These are phyloP conservation scores for Diaporthe ampelina DNA, from an alignment of 2,329 filamentous ascomycete genomes.

Conservation along the genomic window DNA sequence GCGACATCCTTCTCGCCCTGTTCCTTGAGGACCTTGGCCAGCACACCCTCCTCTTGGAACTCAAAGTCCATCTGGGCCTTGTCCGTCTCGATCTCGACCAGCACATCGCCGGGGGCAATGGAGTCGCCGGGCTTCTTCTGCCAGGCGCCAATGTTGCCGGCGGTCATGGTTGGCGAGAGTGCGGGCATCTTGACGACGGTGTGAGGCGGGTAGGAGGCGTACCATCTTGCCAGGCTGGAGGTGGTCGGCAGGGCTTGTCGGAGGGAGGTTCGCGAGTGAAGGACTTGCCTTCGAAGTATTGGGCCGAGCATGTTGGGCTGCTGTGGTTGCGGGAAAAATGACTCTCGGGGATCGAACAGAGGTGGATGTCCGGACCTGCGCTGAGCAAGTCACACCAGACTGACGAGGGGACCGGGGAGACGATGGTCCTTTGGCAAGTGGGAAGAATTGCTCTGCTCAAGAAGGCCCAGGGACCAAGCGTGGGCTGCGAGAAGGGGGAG, in stretches of 20 bases:
- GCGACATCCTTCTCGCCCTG: constrained; percentile 93
- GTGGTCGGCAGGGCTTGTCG: constrained; percentile 66
- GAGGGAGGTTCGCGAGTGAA: constrained; percentile 65
- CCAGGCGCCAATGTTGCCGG: constrained; percentile 96
- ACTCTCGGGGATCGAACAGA: constrained; percentile 44
- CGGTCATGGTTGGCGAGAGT: constrained; percentile 96
- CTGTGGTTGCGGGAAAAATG: constrained; percentile 43
- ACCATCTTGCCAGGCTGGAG: constrained; percentile 72
- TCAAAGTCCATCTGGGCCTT: constrained; percentile 99
- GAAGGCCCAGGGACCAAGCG: constrained; percentile 15
- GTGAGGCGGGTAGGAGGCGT: constrained; percentile 92
- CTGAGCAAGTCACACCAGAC: constrained; percentile 43
- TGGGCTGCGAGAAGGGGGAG: constrained; percentile 34
- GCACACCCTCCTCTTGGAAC: constrained; percentile 96
- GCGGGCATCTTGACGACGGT: constrained; percentile 98
- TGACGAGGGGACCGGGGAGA: constrained; percentile 42
- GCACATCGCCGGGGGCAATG: constrained; percentile 90
- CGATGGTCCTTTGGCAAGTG: constrained; percentile 2
- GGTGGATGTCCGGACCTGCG: constrained; percentile 35
- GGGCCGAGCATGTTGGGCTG: constrained; percentile 70
- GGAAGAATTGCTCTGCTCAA: constrained; percentile 35
- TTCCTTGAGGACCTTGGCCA: constrained; percentile 95
- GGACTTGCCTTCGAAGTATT: constrained; percentile 73
- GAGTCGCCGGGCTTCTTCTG: constrained; percentile 96
- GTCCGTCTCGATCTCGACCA: constrained; percentile 99